phyloP scores from a whole-genome alignment of 768 basidiomycete species.

The Boletus fagicola region DNA sequence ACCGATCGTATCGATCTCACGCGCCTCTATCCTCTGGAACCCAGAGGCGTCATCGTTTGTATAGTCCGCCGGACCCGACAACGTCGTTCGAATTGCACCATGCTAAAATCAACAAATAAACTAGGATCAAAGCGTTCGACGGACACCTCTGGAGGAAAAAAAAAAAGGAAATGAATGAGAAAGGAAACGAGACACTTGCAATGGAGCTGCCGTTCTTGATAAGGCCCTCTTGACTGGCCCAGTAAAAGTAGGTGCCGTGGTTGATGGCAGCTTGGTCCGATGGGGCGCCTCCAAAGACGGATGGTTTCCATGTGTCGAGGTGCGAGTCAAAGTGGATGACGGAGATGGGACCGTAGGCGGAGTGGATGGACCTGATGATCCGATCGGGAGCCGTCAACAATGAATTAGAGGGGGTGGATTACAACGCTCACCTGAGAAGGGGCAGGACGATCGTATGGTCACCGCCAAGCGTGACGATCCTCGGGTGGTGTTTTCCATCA shows the following conservation, averaged over 20 bases:
- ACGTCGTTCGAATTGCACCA: constrained; percentile 82
- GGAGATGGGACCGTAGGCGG: constrained; percentile 74
- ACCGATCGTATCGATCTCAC: constrained; percentile 83
- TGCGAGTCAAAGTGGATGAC: constrained; percentile 90
- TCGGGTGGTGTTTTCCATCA: constrained; percentile 75
- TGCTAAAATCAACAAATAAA: constrained; percentile 59
- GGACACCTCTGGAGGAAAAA: constrained; percentile 2
- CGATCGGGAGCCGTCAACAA: neutral
- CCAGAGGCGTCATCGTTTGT: constrained; percentile 74
- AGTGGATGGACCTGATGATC: constrained; percentile 59
- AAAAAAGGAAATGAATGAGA: constrained; percentile 2
- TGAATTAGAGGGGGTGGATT: neutral
- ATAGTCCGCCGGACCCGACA: constrained; percentile 76
- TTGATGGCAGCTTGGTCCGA: constrained; percentile 73
- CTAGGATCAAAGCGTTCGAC: constrained; percentile 69
- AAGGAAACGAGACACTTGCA: constrained; percentile 61
- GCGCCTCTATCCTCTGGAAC: constrained; percentile 79
- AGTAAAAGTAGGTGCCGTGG: constrained; percentile 90
- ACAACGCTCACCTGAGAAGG: constrained; percentile 35
- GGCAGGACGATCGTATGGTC: constrained; percentile 83
- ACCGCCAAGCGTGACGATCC: constrained; percentile 81
- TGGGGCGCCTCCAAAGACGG: constrained; percentile 72
- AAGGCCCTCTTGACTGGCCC: constrained; percentile 80
- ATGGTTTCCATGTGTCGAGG: constrained; percentile 76
- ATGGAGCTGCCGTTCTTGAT: constrained; percentile 76